A percentile compares a stretch with the other conserved stretches of the same genome.
Conservation (phyloP, 805 yeast genomes). For the Yamadazyma sp. region DNA sequence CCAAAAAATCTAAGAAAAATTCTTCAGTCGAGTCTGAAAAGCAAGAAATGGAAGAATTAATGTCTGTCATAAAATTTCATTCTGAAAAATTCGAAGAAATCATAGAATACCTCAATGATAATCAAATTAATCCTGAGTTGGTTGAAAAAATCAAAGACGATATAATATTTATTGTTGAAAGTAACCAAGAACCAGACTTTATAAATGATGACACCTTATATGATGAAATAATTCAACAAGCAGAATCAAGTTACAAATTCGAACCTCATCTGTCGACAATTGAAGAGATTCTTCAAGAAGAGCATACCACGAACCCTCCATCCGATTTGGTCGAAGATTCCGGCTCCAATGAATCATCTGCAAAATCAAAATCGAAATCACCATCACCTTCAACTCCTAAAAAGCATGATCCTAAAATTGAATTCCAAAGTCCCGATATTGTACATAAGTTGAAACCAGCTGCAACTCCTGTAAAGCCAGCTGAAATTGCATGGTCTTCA, state of each 20-base stretch:
- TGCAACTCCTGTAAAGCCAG: conserved; percentile 51
- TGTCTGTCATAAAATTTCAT: conserved; percentile 34
- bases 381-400: conserved; percentile 11
- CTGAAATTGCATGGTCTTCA: conserved; percentile 55
- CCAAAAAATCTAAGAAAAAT: conserved; percentile 38
- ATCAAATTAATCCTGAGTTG: conserved; percentile 27
- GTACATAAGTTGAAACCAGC: conserved; percentile 52
- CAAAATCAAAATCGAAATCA: conserved; percentile 1
- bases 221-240: conserved; percentile 38
- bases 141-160: conserved; percentile 38
- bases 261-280: conserved; percentile 9
- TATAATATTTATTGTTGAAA: conserved; percentile 33
- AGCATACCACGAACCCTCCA: background rate
- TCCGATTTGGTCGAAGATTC: background rate
- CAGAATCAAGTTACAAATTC: conserved; percentile 14
- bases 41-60: conserved; percentile 34
- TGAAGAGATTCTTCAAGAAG: conserved; percentile 5
- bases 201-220: conserved; percentile 37
- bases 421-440: conserved; percentile 36
- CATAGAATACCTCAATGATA: conserved; percentile 26
- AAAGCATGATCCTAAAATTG: conserved; percentile 19
- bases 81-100: conserved; percentile 31
- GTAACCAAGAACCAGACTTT: conserved; percentile 37
- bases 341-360: background rate
- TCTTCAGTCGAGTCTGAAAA: conserved; percentile 37